Evolutionary conservation across 1,284 basidiomycete genomes (phyloP).

Genomic region (Ustilago curta): DNA sequence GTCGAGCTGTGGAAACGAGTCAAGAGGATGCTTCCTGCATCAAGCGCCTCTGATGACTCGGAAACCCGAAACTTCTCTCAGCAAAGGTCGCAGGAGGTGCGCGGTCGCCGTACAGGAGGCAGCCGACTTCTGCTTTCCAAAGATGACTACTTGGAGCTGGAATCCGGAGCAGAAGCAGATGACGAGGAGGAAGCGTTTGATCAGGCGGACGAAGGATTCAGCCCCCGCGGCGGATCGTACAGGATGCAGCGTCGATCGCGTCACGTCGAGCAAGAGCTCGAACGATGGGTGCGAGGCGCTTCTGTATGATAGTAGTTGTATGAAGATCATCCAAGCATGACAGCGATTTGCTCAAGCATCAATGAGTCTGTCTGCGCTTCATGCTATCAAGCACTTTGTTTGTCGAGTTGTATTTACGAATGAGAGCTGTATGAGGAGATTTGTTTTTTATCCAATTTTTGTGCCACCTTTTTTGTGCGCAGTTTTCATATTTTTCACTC

Average conservation of each 20-base stretch:
- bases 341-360: not conserved
- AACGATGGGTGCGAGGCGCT: slow-evolving; percentile 41
- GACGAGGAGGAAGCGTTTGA: slow-evolving; percentile 18
- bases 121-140: slow-evolving; percentile 27
- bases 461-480: no score
- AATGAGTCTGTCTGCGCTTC: no score
- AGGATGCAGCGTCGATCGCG: slow-evolving; percentile 35
- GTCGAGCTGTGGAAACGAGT: slow-evolving; percentile 41
- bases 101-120: slow-evolving; percentile 1
- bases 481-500: no score
- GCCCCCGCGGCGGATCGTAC: slow-evolving; percentile 4
- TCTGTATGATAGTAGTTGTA: slow-evolving; percentile 1
- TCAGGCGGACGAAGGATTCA: not conserved
- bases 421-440: no score
- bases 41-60: not conserved
- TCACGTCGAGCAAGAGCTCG: slow-evolving; percentile 47
- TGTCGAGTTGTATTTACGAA: no score
- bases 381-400: no score
- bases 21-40: slow-evolving; percentile 17
- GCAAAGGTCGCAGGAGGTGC: not conserved
- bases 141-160: slow-evolving; percentile 32
- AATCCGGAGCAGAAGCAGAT: slow-evolving; percentile 15
- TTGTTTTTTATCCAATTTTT: no score
- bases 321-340: no score
- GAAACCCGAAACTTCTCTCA: not conserved